These are phyloP conservation scores for Pleurostoma richardsiae DNA, from an alignment of 2,329 filamentous ascomycete species.

Conservation along the genomic window DNA sequence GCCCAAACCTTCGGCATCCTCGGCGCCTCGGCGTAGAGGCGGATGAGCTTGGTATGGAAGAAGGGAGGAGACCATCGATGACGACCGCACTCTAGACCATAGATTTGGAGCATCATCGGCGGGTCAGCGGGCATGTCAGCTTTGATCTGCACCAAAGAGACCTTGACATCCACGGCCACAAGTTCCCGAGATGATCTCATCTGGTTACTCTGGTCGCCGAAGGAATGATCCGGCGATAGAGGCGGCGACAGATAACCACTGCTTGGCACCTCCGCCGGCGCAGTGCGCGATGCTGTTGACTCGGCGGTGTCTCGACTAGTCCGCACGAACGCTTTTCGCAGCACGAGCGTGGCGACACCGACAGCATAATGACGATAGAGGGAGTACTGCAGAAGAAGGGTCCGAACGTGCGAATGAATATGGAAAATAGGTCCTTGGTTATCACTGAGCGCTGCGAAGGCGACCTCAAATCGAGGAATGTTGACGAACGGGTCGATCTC, in stretches of 20 bases:
- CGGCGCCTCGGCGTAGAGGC: slow-evolving; percentile 85
- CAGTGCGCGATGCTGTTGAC: slow-evolving; percentile 17
- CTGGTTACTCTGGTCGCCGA: slow-evolving; percentile 22
- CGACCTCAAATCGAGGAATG: slow-evolving; percentile 81
- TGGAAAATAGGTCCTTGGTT: slow-evolving; percentile 84
- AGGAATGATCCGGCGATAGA: slow-evolving; percentile 24
- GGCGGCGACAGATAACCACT: slow-evolving; percentile 31
- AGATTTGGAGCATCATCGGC: slow-evolving; percentile 85
- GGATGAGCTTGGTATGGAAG: slow-evolving; percentile 67
- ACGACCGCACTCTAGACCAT: slow-evolving; percentile 73
- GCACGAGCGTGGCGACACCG: slow-evolving; percentile 72
- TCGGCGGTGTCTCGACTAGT: slow-evolving; percentile 36
- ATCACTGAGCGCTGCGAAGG: slow-evolving; percentile 80
- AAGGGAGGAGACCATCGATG: slow-evolving; percentile 88
- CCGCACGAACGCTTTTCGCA: slow-evolving; percentile 64
- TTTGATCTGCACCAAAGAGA: slow-evolving; percentile 80
- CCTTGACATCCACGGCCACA: slow-evolving; percentile 76
- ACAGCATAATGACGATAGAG: slow-evolving; percentile 89
- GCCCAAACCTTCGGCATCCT: slow-evolving; percentile 82
- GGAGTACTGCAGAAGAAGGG: slow-evolving; percentile 81
- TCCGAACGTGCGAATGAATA: slow-evolving; percentile 74
- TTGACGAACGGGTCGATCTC: slow-evolving; percentile 83
- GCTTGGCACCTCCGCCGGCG: slow-evolving; percentile 15
- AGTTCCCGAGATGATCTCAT: slow-evolving; percentile 52
- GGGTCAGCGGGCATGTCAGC: slow-evolving; percentile 84